Percentiles rank a stretch among this genome's conserved stretches.
These are phyloP conservation scores for Schizosaccharomyces cryophilus DNA, from an alignment of 805 yeast species.

Conservation along the genomic window DNA sequence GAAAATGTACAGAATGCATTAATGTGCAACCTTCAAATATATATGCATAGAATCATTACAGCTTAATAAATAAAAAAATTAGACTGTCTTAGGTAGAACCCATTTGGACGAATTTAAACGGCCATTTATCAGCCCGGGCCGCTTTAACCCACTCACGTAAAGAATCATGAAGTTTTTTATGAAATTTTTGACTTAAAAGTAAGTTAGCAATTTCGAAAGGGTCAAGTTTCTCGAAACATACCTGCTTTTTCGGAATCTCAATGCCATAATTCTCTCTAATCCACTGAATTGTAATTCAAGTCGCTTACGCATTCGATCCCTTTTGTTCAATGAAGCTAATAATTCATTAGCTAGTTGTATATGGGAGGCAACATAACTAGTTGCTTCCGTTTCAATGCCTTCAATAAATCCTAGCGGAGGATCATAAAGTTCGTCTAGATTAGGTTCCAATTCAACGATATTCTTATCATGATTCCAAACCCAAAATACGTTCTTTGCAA, in stretches of 20 bases:
- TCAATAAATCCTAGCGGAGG: neutral
- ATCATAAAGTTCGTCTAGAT: neutral
- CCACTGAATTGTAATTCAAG: neutral
- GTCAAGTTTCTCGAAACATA: neutral
- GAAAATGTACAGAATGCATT: neutral
- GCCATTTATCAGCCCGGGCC: neutral
- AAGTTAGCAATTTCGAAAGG: neutral
- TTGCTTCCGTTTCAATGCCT: slow-evolving; percentile 1
- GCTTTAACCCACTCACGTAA: neutral
- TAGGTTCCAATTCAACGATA: neutral
- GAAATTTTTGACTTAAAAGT: neutral
- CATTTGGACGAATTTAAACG: neutral
- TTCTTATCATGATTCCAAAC: neutral
- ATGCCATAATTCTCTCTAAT: neutral
- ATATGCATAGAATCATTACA: neutral
- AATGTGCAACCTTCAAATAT: neutral
- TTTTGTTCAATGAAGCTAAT: neutral
- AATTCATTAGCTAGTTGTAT: neutral
- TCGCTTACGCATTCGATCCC: neutral
- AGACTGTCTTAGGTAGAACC: neutral
- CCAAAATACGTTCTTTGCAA: neutral
- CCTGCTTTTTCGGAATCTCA: neutral
- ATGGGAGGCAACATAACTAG: neutral
- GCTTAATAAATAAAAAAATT: neutral
- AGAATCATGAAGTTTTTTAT: neutral